phyloP scores from a whole-genome alignment of 2,329 filamentous ascomycete species.

The Endoconidiophora laricicola region DNA sequence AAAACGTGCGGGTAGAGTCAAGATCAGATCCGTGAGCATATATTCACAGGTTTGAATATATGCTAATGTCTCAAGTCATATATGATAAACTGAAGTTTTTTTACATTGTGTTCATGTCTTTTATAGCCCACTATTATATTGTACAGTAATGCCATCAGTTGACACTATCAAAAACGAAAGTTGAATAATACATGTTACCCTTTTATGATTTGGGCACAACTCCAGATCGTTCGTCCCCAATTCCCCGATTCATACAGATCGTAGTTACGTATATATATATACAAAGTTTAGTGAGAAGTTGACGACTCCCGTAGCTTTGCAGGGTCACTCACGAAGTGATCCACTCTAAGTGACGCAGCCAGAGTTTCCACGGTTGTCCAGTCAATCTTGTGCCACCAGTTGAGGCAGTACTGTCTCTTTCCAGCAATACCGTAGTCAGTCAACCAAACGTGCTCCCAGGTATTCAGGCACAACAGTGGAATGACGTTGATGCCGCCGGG shows the following conservation, averaged over 20 bases:
- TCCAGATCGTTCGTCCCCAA: not conserved
- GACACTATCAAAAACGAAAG: slow-evolving; percentile 4
- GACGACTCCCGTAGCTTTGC: not conserved
- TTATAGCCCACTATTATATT: slow-evolving; percentile 11
- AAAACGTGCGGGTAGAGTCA: too few species aligned
- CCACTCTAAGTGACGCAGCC: slow-evolving; percentile 14
- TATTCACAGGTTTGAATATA: too few species aligned
- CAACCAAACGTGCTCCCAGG: slow-evolving; percentile 90
- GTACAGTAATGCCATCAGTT: slow-evolving; percentile 7
- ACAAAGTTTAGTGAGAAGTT: not conserved
- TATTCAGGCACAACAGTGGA: slow-evolving; percentile 80
- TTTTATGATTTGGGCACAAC: not conserved
- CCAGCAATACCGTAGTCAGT: slow-evolving; percentile 60
- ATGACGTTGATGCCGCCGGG: slow-evolving; percentile 52
- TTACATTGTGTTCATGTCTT: not conserved
- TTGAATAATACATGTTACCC: slow-evolving; percentile 2
- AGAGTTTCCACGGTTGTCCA: slow-evolving; percentile 53
- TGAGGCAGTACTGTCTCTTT: slow-evolving; percentile 58
- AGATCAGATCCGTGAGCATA: too few species aligned
- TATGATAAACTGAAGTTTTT: not conserved
- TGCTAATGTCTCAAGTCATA: too few species aligned
- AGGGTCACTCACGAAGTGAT: slow-evolving; percentile 1
- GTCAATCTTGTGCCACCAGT: slow-evolving; percentile 79
- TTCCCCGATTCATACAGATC: not conserved
- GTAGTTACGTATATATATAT: not conserved